Base-by-base conservation (phyloP, 208 protist species). In the Trypanosoma avium region DNA sequence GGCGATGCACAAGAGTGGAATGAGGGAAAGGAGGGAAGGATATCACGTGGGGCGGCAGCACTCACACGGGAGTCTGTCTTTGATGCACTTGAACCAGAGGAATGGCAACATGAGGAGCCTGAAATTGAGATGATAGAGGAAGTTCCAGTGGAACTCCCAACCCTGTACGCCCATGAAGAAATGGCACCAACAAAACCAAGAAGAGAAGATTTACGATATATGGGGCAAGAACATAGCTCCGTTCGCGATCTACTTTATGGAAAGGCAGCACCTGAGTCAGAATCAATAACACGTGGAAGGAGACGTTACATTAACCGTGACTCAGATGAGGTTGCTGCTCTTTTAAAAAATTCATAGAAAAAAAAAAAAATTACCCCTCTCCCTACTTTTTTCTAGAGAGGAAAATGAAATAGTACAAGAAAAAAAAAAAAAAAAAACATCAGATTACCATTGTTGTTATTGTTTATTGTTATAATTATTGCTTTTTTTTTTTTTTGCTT, bases 171-270 rank as follows among this genome's bases (percentile, higher is more conserved):
- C 15, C 56, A 62, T 33, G 64, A 70, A 30, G 64, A 70, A 36
- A 55, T 48, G 21, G 32, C 42, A 21, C 45, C 64, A 38, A n/a
- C n/a, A n/a, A n/a, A n/a, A n/a, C n/a, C n/a, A n/a, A n/a, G n/a
- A n/a, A n/a, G n/a, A n/a, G n/a, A n/a, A n/a, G n/a, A n/a, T 38
- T 13, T 36, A n/a, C 71, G 77, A 17, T 77, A 65, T 27, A 74
- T 64, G n/a, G 82, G 73, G 52, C 76, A 84, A 40, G 76, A 84
- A 27, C 76, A 73, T 47, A 79, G 68, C 46, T 73, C 81, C 5
- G 83, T 85, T 32, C 80, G 82, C 21, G 82, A 92, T 35, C 77
- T 94, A 2, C 80, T 94, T 62, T 94, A 90, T 61, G 57, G 57
- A 1, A 61, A 35, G 12, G 45, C 40, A 48, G 22, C 55, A 26